These are phyloP conservation scores for Pugionium cornutum DNA, from an alignment of 345 rosid genomes.

Conservation along the genomic window DNA sequence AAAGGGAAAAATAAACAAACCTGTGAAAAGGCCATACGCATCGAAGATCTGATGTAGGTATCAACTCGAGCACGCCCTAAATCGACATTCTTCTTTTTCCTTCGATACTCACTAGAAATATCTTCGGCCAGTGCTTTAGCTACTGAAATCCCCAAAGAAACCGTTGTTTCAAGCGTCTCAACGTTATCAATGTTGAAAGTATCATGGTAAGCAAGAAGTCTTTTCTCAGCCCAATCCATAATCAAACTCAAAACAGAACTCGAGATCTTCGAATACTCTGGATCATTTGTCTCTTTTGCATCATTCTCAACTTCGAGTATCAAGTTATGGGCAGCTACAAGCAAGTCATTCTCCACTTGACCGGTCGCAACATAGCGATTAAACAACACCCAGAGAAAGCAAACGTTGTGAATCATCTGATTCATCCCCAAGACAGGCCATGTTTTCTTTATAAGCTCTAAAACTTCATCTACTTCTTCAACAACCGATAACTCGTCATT, in stretches of 20 bases:
- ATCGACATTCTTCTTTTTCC: slow-evolving; percentile 60
- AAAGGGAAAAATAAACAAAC: slow-evolving; percentile 41
- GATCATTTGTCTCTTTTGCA: slow-evolving; percentile 59
- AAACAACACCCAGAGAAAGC: slow-evolving; percentile 88
- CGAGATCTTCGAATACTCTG: slow-evolving; percentile 51
- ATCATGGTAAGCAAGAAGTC: slow-evolving; percentile 78
- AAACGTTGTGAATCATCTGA: slow-evolving; percentile 74
- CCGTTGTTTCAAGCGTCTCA: slow-evolving; percentile 68
- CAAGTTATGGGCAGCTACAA: slow-evolving; percentile 75
- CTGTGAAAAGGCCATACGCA: slow-evolving; percentile 74
- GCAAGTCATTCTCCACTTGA: slow-evolving; percentile 73
- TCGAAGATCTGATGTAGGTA: slow-evolving; percentile 75
- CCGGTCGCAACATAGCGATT: slow-evolving; percentile 72
- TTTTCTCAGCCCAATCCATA: slow-evolving; percentile 82
- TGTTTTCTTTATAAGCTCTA: slow-evolving; percentile 88
- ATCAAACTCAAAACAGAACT: slow-evolving; percentile 62
- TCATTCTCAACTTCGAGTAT: slow-evolving; percentile 73
- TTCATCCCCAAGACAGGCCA: slow-evolving; percentile 83
- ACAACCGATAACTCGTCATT: slow-evolving; percentile 65
- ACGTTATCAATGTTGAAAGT: slow-evolving; percentile 65
- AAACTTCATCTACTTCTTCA: slow-evolving; percentile 87
- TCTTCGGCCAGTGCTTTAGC: slow-evolving; percentile 70
- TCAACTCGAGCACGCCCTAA: slow-evolving; percentile 66
- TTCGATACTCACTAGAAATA: slow-evolving; percentile 59
- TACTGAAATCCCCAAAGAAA: slow-evolving; percentile 66